Conservation (phyloP, 169 alveolate species). For the Plasmodium gallinaceum region DNA sequence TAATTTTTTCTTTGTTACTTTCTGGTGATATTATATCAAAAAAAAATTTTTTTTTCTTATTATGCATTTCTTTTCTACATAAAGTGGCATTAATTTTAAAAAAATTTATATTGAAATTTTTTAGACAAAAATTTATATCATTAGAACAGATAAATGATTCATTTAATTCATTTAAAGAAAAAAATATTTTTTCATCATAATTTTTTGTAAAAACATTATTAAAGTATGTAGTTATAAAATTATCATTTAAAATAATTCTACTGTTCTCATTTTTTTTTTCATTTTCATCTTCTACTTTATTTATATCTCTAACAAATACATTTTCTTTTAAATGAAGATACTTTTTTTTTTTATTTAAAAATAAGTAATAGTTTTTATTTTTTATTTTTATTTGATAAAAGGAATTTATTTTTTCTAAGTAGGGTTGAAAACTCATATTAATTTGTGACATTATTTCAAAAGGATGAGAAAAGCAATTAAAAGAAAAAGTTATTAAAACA, state of each 20-base stretch:
- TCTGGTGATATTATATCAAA: background rate
- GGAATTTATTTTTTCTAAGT: constrained; percentile 6
- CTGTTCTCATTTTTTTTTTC: background rate
- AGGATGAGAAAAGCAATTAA: constrained; percentile 13
- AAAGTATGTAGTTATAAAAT: no score
- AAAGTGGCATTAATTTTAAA: constrained; percentile 13
- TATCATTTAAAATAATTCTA: no score
- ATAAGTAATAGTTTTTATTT: constrained; percentile 13
- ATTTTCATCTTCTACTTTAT: background rate
- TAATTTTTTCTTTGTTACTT: background rate
- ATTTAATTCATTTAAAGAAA: background rate
- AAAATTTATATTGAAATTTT: constrained; percentile 14
- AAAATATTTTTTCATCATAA: background rate
- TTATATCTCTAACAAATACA: background rate
- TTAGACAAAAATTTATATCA: constrained; percentile 4
- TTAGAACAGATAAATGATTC: background rate
- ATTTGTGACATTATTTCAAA: background rate
- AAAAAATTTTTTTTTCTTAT: background rate
- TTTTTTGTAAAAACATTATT: no score
- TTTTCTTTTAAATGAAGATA: background rate
- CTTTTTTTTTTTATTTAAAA: constrained; percentile 16
- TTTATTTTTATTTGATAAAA: constrained; percentile 21
- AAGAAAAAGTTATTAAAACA: constrained; percentile 12
- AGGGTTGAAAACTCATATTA: background rate
- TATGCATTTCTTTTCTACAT: background rate